Evolutionary conservation across 2,329 filamentous ascomycete species (phyloP).

Genomic region (Passalora sequoiae): DNA sequence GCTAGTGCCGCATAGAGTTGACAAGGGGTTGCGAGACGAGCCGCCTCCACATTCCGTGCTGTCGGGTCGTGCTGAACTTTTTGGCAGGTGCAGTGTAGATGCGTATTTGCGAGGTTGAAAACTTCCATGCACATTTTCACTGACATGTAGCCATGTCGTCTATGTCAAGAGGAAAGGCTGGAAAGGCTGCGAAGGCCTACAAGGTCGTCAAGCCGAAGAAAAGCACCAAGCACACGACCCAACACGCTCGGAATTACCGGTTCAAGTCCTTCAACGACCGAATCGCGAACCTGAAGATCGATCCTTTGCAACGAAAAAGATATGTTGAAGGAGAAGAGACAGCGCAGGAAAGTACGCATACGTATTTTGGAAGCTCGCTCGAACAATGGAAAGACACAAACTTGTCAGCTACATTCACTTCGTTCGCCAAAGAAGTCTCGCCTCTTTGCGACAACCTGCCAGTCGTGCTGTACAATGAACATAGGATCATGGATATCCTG

Average conservation of each 20-base stretch:
- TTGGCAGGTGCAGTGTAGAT: background rate
- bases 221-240: conserved; percentile 57
- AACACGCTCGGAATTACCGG: conserved; percentile 74
- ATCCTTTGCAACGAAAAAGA: conserved; percentile 84
- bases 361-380: conserved; percentile 77
- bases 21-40: conserved; percentile 9
- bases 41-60: background rate
- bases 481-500: conserved; percentile 74
- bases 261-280: conserved; percentile 90
- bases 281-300: conserved; percentile 86
- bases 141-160: conserved; percentile 38
- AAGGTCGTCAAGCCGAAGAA: conserved; percentile 55
- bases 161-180: conserved; percentile 37
- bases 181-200: conserved; percentile 29
- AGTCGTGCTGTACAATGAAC: conserved; percentile 85
- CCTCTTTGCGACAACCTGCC: conserved; percentile 83
- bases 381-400: conserved; percentile 91
- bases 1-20: background rate
- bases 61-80: conserved; percentile 1
- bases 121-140: background rate
- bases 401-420: conserved; percentile 71
- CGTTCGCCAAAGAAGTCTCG: conserved; percentile 68
- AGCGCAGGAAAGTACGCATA: conserved; percentile 74
- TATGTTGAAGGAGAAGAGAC: conserved; percentile 56
- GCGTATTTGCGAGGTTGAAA: background rate